Evolutionary conservation across 2,329 filamentous ascomycete genomes (phyloP).

Genomic region (Scytalidium lignicola): DNA sequence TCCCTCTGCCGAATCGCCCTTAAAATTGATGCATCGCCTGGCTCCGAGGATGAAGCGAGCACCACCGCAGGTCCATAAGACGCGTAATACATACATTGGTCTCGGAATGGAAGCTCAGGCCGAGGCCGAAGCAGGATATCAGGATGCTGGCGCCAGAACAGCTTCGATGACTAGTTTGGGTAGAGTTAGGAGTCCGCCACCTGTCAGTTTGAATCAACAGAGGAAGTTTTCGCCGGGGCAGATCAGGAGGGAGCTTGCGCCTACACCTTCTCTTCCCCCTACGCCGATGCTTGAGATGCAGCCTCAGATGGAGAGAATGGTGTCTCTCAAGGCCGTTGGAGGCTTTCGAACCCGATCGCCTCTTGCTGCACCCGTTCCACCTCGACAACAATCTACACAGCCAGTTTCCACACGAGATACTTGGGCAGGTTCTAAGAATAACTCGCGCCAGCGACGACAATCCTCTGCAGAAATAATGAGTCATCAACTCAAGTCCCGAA

Average conservation of each 20-base stretch:
- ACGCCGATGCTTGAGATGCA: background rate
- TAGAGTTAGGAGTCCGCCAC: background rate
- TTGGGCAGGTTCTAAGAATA: constrained; percentile 10
- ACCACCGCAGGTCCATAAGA: background rate
- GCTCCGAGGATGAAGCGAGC: background rate
- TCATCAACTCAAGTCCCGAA: background rate
- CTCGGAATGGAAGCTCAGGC: background rate
- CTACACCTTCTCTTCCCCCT: constrained; percentile 1
- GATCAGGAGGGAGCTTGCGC: background rate
- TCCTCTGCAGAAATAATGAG: constrained; percentile 9
- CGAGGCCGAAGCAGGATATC: background rate
- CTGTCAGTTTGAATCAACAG: background rate
- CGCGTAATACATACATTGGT: background rate
- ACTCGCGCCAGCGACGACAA: constrained; percentile 10
- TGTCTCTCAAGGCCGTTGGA: background rate
- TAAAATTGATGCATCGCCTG: background rate
- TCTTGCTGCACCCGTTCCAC: background rate
- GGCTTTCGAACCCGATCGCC: background rate
- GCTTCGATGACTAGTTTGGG: background rate
- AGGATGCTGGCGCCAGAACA: background rate
- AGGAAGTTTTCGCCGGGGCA: background rate
- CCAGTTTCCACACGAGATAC: background rate
- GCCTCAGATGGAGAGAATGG: background rate
- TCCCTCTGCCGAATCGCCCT: background rate
- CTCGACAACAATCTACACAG: background rate